phyloP scores from a whole-genome alignment of 1,284 basidiomycete species.

The Leucoagaricus sp. region DNA sequence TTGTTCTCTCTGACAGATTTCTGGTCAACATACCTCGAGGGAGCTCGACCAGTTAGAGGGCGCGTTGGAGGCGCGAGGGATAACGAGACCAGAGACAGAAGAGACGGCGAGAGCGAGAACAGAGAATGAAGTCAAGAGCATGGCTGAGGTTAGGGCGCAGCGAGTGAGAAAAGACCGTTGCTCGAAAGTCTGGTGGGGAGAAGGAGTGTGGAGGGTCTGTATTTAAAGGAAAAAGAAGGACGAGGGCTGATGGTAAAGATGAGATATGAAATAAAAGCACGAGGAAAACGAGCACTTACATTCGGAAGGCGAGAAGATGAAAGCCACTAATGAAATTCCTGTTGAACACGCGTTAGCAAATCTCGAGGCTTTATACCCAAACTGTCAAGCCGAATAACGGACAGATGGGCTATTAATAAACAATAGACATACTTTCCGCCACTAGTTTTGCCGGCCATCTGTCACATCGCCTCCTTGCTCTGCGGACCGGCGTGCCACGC shows the following conservation, averaged over 20 bases:
- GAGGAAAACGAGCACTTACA: conserved; percentile 11
- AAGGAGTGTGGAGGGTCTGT: conserved; percentile 25
- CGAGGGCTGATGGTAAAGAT: conserved; percentile 22
- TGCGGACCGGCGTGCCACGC: conserved; percentile 1
- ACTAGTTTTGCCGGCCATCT: not conserved
- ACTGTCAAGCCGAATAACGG: conserved; percentile 1
- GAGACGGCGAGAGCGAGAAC: conserved; percentile 47
- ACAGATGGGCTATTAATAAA: conserved; percentile 9
- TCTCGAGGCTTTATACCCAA: conserved; percentile 17
- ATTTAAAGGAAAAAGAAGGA: conserved; percentile 33
- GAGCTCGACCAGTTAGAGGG: conserved; percentile 46
- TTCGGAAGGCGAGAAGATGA: conserved; percentile 21
- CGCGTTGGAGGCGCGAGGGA: conserved; percentile 43
- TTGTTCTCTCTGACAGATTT: conserved; percentile 1
- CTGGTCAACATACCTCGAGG: conserved; percentile 46
- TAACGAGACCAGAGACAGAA: conserved; percentile 42
- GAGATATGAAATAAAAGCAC: conserved; percentile 27
- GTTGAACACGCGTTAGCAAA: conserved; percentile 20
- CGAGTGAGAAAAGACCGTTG: conserved; percentile 19
- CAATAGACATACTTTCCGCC: not conserved
- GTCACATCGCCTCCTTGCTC: not conserved
- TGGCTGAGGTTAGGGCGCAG: conserved; percentile 22
- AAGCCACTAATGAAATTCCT: conserved; percentile 23
- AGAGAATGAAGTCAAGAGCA: conserved; percentile 48
- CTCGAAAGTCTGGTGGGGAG: conserved; percentile 24